A percentile compares a stretch with the other conserved stretches of the same genome.
Conservation (phyloP, 768 basidiomycete species). For the Pleurotus cornucopiae region DNA sequence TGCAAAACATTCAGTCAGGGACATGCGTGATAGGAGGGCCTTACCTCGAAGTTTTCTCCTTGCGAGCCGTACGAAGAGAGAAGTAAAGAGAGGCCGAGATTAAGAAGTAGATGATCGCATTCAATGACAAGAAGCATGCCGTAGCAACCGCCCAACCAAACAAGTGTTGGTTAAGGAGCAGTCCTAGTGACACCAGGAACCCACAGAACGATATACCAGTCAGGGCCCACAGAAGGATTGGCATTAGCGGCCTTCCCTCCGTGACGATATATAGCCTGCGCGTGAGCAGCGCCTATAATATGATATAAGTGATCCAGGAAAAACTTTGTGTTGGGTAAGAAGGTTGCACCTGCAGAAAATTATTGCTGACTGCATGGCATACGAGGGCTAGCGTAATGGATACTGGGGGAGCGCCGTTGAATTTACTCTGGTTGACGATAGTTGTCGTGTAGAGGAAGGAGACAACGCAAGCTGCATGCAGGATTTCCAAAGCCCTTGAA, state of each 20-base stretch:
- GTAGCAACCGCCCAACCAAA: neutral
- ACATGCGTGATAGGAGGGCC: neutral
- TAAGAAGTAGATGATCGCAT: neutral
- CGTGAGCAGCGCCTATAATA: neutral
- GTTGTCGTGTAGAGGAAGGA: conserved; percentile 26
- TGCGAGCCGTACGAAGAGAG: neutral
- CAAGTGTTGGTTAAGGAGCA: neutral
- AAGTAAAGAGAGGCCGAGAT: neutral
- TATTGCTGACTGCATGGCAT: neutral
- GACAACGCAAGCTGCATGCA: conserved; percentile 21
- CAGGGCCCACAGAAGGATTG: neutral
- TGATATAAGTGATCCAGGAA: too few relatives aligned
- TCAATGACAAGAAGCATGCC: neutral
- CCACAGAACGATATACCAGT: neutral
- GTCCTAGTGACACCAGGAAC: neutral
- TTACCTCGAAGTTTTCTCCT: neutral
- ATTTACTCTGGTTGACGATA: conserved; percentile 17
- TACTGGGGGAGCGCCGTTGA: neutral
- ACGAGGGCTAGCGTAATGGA: neutral
- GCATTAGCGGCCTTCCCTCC: neutral
- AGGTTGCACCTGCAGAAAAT: neutral
- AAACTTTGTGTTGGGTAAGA: neutral
- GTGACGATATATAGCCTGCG: neutral
- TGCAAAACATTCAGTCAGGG: neutral
- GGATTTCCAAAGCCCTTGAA: conserved; percentile 21